A percentile compares a stretch with the other conserved stretches of the same genome.
These are phyloP conservation scores for Sodiomyces alkalinus DNA, from an alignment of 2,329 filamentous ascomycete genomes.

Conservation along the genomic window DNA sequence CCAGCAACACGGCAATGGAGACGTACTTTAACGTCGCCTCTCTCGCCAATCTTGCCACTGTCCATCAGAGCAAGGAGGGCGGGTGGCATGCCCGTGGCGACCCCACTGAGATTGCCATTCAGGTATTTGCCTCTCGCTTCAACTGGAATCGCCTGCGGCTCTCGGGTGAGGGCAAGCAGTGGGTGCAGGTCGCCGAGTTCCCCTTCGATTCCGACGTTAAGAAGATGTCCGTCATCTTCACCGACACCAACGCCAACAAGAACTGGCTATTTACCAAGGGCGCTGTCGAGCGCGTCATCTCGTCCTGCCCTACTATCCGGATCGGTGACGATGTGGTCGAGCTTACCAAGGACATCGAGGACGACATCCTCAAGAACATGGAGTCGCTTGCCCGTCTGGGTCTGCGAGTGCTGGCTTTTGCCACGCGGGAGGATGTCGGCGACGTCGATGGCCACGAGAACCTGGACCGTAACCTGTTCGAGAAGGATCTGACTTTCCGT, in stretches of 20 bases:
- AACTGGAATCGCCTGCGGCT: conserved; percentile 41
- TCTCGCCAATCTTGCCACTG: conserved; percentile 48
- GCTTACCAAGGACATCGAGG: conserved; percentile 35
- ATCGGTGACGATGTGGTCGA: conserved; percentile 25
- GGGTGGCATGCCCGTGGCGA: conserved; percentile 51
- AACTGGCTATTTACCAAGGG: conserved; percentile 46
- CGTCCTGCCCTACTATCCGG: conserved; percentile 40
- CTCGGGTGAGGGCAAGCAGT: conserved; percentile 32
- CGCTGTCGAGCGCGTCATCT: conserved; percentile 54
- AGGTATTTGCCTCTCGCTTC: conserved; percentile 58
- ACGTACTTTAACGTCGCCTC: conserved; percentile 48
- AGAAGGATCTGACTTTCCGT: conserved; percentile 47
- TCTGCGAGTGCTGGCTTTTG: conserved; percentile 53
- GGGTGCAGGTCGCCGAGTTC: conserved; percentile 49
- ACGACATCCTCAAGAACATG: conserved; percentile 51
- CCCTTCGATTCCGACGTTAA: conserved; percentile 63
- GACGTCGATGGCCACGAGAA: conserved; percentile 21
- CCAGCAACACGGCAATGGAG: conserved; percentile 20
- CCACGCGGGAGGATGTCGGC: conserved; percentile 28
- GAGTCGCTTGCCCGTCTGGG: conserved; percentile 50
- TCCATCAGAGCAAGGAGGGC: conserved; percentile 35
- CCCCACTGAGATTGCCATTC: conserved; percentile 59
- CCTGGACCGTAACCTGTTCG: conserved; percentile 38
- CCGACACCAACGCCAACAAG: conserved; percentile 21
- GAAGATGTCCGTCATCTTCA: conserved; percentile 60